These are phyloP conservation scores for Theileria sp. DNA, from an alignment of 169 alveolate species.

Conservation along the genomic window DNA sequence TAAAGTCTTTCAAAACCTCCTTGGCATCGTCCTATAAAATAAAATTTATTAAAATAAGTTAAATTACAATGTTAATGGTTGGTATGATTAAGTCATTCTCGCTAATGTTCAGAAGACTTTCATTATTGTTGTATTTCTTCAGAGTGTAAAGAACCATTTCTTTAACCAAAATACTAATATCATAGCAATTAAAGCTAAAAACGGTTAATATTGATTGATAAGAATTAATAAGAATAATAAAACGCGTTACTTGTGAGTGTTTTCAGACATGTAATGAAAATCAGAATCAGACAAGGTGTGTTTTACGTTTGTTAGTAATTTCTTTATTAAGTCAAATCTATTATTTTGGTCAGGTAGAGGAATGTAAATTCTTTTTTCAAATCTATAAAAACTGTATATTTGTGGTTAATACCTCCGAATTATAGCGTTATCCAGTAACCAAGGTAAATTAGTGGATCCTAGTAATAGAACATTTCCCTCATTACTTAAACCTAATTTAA, in stretches of 20 bases:
- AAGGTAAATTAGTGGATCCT: conserved; percentile 88
- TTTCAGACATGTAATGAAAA: conserved; percentile 62
- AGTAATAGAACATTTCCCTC: conserved; percentile 65
- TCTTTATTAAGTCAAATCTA: conserved; percentile 81
- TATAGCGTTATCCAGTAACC: conserved; percentile 98
- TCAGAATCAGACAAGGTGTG: conserved; percentile 80
- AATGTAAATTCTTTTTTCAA: conserved; percentile 95
- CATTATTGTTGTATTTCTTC: conserved; percentile 70
- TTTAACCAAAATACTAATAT: conserved; percentile 65
- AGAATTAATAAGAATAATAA: too few species aligned
- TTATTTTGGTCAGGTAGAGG: conserved; percentile 96
- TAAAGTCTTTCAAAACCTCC: conserved; percentile 18
- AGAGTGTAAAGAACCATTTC: conserved; percentile 74
- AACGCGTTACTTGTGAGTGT: conserved; percentile 65
- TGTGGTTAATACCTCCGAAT: conserved; percentile 84
- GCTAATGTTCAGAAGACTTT: conserved; percentile 77
- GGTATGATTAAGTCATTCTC: conserved; percentile 78
- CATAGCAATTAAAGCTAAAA: conserved; percentile 69
- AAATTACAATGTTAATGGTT: conserved; percentile 56
- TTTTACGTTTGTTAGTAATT: conserved; percentile 65
- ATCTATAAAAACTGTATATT: conserved; percentile 36
- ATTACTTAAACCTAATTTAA: conserved; percentile 22
- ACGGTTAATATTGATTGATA: not conserved
- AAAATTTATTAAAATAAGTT: conserved; percentile 34
- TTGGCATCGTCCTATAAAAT: conserved; percentile 38